These are phyloP conservation scores for Aspergillus flavus DNA, from an alignment of 2,329 filamentous ascomycete genomes.

Conservation along the genomic window DNA sequence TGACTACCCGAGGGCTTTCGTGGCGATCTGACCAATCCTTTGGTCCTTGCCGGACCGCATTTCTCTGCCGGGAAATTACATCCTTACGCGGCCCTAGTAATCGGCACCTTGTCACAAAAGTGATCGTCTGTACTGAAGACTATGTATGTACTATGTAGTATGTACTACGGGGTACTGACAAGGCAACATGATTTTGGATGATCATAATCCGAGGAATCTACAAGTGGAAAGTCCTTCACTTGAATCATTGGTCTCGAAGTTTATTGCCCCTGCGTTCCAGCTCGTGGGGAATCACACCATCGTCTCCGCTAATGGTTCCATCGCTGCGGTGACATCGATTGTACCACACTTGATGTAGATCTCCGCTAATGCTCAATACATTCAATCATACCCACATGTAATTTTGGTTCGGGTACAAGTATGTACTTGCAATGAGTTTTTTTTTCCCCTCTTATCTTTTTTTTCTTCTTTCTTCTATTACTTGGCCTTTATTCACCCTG, in stretches of 20 bases:
- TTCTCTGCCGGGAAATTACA: slow-evolving; percentile 12
- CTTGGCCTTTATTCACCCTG: slow-evolving; percentile 1
- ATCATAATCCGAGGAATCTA: not conserved
- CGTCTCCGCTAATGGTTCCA: slow-evolving; percentile 26
- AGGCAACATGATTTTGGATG: not conserved
- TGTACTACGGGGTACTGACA: not conserved
- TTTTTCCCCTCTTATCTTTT: slow-evolving; percentile 17
- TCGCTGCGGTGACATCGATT: slow-evolving; percentile 23
- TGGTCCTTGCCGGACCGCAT: slow-evolving; percentile 2
- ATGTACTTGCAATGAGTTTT: slow-evolving; percentile 19
- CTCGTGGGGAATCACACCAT: slow-evolving; percentile 26
- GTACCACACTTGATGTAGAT: slow-evolving; percentile 11
- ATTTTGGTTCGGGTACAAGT: slow-evolving; percentile 7
- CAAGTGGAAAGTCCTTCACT: not conserved
- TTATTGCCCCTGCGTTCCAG: not conserved
- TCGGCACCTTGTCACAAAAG: not conserved
- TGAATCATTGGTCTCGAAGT: not conserved
- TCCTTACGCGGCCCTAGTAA: slow-evolving; percentile 7
- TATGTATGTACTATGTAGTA: not conserved
- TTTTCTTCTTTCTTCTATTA: not conserved
- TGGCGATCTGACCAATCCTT: slow-evolving; percentile 1
- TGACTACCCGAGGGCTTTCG: not conserved
- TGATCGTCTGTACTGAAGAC: not conserved
- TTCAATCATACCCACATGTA: not conserved
- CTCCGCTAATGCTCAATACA: slow-evolving; percentile 7